Base-by-base conservation (phyloP, 2,329 filamentous ascomycete species). In the Verruconis gallopava region DNA sequence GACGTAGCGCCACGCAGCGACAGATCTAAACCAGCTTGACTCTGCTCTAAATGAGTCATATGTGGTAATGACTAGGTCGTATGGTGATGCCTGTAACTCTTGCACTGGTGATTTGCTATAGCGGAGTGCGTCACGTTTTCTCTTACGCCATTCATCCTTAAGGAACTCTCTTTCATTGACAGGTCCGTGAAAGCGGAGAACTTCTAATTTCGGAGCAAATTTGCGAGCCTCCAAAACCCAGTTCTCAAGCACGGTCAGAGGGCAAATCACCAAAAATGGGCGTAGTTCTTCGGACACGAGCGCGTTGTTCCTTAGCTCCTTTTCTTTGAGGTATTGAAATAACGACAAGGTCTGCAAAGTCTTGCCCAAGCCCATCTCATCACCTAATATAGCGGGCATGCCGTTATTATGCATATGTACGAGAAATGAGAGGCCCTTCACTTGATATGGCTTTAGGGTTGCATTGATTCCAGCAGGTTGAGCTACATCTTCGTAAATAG, bases 371-470 rank as follows among this genome's bases (percentile, higher is more conserved):
- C 80, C 80, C 80, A 85, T 85, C 49, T 84, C 80, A 53, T 85
- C 80, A 2, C 80, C 80, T 37, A 85, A 63, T 45, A 85, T 77
- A 3, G 78, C 79, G 18, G 79, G 79, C 57, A 79, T 71, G 2
- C 79, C 79, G 50, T 73, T 84, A 78, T 41, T 20, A 18, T 28
- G 44, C 21, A 96, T 71, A 37, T 96, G 64, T 42, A 79, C 77
- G 54, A 98, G 73, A 89, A 91, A 98, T 55, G 96, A 96, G 40
- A 98, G 72, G 3, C 91, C 91, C 19, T 93, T 85, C 15, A 96
- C 65, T 57, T 98, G 91, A 55, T 96, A 96, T 22, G 91, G 79
- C 56, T 96, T 95, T 67, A 98, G 77, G 28, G 73, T 68, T 43
- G 41, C 41, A 14, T 25, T 33, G 35, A 43, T 19, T 5, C 33